A percentile compares a stretch with the other conserved stretches of the same genome.
Conservation (phyloP, 352 stramenopile species). For the Phytopythium aichiense region DNA sequence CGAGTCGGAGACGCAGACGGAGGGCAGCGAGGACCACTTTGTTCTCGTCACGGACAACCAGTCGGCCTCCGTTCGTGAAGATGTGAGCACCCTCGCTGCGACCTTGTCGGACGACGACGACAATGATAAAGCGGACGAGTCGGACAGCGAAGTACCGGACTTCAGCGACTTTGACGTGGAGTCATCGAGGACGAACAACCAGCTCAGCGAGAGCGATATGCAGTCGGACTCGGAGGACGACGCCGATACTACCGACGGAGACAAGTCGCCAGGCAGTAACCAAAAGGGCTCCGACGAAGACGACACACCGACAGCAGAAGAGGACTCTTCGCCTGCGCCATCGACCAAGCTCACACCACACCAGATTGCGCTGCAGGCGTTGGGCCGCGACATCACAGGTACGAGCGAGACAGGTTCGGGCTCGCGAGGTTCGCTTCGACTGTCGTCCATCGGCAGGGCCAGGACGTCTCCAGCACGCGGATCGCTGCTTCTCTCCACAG, state of each 20-base stretch:
- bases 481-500: neutral
- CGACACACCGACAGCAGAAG: neutral
- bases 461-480: neutral
- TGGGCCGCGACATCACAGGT: slow-evolving; percentile 5
- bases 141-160: slow-evolving; percentile 19
- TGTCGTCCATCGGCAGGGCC: slow-evolving; percentile 3
- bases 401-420: neutral
- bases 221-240: slow-evolving; percentile 4
- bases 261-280: neutral
- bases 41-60: slow-evolving; percentile 2
- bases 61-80: neutral
- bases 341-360: slow-evolving; percentile 3
- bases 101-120: neutral
- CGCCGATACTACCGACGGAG: neutral
- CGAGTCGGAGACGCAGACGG: slow-evolving; percentile 8
- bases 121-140: slow-evolving; percentile 8
- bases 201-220: slow-evolving; percentile 7
- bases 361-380: slow-evolving; percentile 7
- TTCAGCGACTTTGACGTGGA: slow-evolving; percentile 38
- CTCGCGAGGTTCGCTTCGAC: neutral
- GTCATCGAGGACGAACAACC: slow-evolving; percentile 9
- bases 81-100: neutral
- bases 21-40: slow-evolving; percentile 9
- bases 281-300: neutral
- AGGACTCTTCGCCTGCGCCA: slow-evolving; percentile 4